Evolutionary conservation across 805 yeast genomes (phyloP).

Genomic region (Suhomyces xylopsoci): DNA sequence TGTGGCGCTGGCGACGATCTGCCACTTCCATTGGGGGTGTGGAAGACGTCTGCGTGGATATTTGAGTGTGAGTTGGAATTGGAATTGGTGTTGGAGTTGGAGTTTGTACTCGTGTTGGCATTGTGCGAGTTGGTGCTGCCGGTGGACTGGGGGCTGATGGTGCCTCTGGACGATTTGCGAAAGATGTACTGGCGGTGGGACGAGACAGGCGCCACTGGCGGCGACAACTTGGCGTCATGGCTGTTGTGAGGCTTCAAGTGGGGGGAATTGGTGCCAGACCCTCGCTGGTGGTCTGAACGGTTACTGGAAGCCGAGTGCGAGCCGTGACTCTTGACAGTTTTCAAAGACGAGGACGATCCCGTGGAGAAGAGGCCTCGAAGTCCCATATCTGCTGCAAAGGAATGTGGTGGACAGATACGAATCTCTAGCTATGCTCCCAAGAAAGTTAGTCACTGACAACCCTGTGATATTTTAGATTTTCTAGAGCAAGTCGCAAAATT

Average conservation of each 20-base stretch:
- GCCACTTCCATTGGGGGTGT: background rate
- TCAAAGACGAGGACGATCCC: constrained; percentile 7
- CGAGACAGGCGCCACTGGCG: constrained; percentile 1
- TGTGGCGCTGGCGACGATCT: background rate
- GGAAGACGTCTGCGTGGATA: background rate
- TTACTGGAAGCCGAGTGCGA: background rate
- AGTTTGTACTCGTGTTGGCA: background rate
- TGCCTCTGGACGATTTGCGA: constrained; percentile 18
- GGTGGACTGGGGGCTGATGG: constrained; percentile 26
- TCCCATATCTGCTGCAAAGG: constrained; percentile 4
- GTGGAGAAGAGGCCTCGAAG: constrained; percentile 10
- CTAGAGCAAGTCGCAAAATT: background rate
- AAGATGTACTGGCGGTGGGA: constrained; percentile 26
- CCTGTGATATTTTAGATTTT: background rate
- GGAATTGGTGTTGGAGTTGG: background rate
- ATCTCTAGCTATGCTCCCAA: background rate
- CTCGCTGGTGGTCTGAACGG: background rate
- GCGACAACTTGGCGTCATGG: background rate
- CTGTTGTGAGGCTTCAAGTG: background rate
- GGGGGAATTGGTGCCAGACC: background rate
- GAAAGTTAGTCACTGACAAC: background rate
- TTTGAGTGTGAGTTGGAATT: background rate
- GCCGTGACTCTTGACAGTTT: background rate
- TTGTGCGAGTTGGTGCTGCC: constrained; percentile 11
- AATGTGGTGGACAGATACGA: background rate